Conservation (phyloP, 768 basidiomycete species). For the Mycena floridula region DNA sequence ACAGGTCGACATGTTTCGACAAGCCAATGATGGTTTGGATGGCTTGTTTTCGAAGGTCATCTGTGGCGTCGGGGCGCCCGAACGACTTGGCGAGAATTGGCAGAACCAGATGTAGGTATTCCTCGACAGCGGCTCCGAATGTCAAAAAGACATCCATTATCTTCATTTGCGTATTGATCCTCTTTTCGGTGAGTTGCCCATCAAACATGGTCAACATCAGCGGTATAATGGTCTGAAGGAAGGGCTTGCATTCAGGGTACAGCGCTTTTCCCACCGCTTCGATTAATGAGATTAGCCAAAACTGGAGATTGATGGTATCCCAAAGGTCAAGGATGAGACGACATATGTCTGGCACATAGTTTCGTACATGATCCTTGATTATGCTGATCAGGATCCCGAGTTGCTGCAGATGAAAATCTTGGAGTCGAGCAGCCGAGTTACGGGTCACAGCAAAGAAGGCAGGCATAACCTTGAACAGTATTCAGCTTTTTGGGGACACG, state of each 20-base stretch:
- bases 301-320: conserved; percentile 77
- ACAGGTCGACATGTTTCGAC: conserved; percentile 91
- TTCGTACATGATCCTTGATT: conserved; percentile 95
- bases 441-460: conserved; percentile 89
- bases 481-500: conserved; percentile 6
- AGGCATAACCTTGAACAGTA: conserved; percentile 69
- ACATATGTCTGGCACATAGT: conserved; percentile 84
- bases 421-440: conserved; percentile 71
- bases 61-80: conserved; percentile 72
- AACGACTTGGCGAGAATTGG: conserved; percentile 91
- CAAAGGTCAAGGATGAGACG: conserved; percentile 84
- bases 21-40: conserved; percentile 89
- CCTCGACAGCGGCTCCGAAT: conserved; percentile 94
- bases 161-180: conserved; percentile 75
- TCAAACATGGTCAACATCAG: conserved; percentile 88
- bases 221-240: conserved; percentile 85
- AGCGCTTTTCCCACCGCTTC: conserved; percentile 91
- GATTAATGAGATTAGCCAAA: conserved; percentile 87
- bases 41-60: conserved; percentile 76
- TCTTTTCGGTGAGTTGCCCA: conserved; percentile 77
- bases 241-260: conserved; percentile 96
- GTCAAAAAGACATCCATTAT: conserved; percentile 93
- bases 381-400: conserved; percentile 92
- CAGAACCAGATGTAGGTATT: conserved; percentile 94
- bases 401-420: conserved; percentile 94